Percentiles rank a stretch among this genome's conserved stretches.
These are phyloP conservation scores for Cordia subcordata DNA, from an alignment of 257 asterid genomes.

Conservation along the genomic window DNA sequence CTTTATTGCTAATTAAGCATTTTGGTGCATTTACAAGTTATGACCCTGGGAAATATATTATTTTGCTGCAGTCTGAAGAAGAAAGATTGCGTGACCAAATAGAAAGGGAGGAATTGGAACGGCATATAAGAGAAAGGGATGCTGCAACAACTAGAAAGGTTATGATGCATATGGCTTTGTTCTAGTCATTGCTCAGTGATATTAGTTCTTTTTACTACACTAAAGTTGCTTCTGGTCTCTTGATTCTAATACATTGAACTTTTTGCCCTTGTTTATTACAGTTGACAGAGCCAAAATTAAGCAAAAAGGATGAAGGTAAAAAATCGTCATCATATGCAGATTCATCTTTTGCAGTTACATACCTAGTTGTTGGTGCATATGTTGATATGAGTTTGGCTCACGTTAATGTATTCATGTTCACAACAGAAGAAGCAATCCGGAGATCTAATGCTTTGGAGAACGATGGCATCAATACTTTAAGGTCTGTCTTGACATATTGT, in stretches of 20 bases:
- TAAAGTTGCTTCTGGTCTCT: not conserved
- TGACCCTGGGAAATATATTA: constrained; percentile 9
- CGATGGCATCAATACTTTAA: constrained; percentile 60
- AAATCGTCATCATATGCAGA: not conserved
- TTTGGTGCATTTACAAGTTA: not conserved
- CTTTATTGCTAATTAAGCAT: not conserved
- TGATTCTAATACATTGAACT: constrained; percentile 10
- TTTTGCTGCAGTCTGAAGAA: constrained; percentile 71
- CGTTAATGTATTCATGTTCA: constrained; percentile 9
- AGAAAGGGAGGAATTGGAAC: constrained; percentile 86
- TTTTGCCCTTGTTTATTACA: constrained; percentile 25
- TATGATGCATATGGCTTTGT: not conserved
- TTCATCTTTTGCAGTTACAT: not conserved
- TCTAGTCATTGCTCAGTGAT: not conserved
- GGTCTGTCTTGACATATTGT: constrained; percentile 37
- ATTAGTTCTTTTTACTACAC: not conserved
- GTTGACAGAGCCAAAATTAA: constrained; percentile 63
- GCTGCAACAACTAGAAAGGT: constrained; percentile 85
- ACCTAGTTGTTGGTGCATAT: not conserved
- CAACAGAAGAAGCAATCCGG: constrained; percentile 80
- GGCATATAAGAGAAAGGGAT: constrained; percentile 72
- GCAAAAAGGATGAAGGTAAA: constrained; percentile 81
- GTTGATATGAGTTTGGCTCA: not conserved
- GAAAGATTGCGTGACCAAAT: constrained; percentile 82
- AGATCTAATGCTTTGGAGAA: constrained; percentile 72